These are phyloP conservation scores for Bretschneidera sinensis DNA, from an alignment of 345 rosid genomes.

Conservation along the genomic window DNA sequence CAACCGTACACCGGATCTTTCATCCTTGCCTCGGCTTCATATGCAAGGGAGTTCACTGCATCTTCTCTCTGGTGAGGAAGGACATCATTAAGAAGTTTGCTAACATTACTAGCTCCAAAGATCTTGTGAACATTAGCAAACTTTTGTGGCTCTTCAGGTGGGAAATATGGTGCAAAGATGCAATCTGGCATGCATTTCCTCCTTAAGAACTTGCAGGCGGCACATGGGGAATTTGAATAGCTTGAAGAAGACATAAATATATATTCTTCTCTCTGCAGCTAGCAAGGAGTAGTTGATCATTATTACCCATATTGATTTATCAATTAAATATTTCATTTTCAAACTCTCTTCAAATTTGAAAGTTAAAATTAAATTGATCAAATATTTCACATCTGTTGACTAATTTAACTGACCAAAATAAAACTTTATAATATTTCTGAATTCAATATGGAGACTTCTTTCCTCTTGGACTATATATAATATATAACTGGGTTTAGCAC, in stretches of 20 bases:
- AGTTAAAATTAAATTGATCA: no score
- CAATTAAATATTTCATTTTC: neutral
- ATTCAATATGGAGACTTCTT: neutral
- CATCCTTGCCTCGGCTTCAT: constrained; percentile 66
- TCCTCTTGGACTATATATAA: no score
- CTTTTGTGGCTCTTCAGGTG: constrained; percentile 66
- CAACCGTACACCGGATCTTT: constrained; percentile 71
- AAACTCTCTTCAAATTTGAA: neutral
- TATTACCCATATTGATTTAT: neutral
- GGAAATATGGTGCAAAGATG: constrained; percentile 63
- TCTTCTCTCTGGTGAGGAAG: constrained; percentile 58
- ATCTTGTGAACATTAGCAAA: constrained; percentile 66
- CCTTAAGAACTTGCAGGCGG: constrained; percentile 68
- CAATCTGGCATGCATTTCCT: constrained; percentile 54
- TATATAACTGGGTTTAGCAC: no score
- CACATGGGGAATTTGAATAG: constrained; percentile 65
- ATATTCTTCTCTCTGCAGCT: neutral
- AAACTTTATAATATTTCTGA: no score
- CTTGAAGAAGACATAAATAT: constrained; percentile 39
- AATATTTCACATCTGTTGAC: no score
- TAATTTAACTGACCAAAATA: no score
- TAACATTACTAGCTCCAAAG: constrained; percentile 68
- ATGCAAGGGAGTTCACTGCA: constrained; percentile 60
- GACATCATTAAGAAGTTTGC: constrained; percentile 61
- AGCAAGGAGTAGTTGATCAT: neutral